Percentiles rank a stretch among this genome's conserved stretches.
Conservation (phyloP, 2,329 filamentous ascomycete species). For the Botryosphaeria dothidea region DNA sequence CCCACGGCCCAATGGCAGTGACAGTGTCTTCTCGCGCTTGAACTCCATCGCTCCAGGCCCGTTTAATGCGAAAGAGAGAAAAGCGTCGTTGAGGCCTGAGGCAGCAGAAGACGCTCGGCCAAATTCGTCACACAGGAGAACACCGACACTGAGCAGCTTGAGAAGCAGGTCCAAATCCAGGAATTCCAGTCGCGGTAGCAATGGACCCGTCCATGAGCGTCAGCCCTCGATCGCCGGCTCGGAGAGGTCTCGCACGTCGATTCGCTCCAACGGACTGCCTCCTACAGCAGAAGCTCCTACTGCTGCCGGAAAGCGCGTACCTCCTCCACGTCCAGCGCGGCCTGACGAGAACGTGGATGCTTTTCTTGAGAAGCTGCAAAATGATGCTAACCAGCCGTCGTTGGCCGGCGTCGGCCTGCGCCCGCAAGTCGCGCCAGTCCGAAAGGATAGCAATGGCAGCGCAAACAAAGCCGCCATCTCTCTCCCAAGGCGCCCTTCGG, state of each 20-base stretch:
- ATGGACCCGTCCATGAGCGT: constrained; percentile 17
- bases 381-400: constrained; percentile 27
- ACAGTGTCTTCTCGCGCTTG: constrained; percentile 60
- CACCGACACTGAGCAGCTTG: constrained; percentile 31
- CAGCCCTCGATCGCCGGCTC: constrained; percentile 33
- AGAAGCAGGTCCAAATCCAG: constrained; percentile 8
- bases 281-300: constrained; percentile 1
- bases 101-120: background rate
- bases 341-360: constrained; percentile 30
- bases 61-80: constrained; percentile 11
- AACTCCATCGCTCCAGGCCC: constrained; percentile 67
- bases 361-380: constrained; percentile 38
- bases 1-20: constrained; percentile 45
- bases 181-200: constrained; percentile 26
- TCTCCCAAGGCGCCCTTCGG: constrained; percentile 27
- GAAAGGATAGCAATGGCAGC: background rate
- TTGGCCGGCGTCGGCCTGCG: background rate
- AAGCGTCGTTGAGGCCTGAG: constrained; percentile 2
- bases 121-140: constrained; percentile 31
- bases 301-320: constrained; percentile 26
- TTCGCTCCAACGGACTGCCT: constrained; percentile 29
- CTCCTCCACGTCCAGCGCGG: constrained; percentile 25
- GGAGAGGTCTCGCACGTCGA: constrained; percentile 32
- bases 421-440: background rate
- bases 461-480: constrained; percentile 15